Percentiles rank a stretch among this genome's conserved stretches.
phyloP scores from a whole-genome alignment of 2,329 filamentous ascomycete species.

The Aspergillus oerlinghausenensis region DNA sequence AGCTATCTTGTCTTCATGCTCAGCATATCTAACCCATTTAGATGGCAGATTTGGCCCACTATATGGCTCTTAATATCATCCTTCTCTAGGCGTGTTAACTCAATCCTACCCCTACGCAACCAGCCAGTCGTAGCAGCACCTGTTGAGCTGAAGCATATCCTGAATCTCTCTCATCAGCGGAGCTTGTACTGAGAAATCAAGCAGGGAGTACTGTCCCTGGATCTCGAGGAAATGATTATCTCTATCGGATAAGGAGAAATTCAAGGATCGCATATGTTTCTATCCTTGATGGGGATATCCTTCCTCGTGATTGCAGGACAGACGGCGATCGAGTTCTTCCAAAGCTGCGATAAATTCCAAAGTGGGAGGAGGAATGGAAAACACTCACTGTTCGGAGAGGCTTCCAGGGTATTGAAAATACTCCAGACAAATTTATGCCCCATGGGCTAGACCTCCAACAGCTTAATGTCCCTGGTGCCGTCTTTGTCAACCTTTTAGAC shows the following conservation, averaged over 20 bases:
- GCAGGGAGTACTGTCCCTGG: constrained; percentile 8
- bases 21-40: too few species aligned
- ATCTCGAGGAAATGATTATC: constrained; percentile 12
- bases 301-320: constrained; percentile 6
- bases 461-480: neutral
- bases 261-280: constrained; percentile 10
- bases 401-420: constrained; percentile 3
- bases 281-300: constrained; percentile 5
- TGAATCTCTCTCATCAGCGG: too few species aligned
- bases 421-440: constrained; percentile 2
- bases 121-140: too few species aligned
- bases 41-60: too few species aligned
- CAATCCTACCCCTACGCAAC: too few species aligned
- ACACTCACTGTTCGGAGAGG: constrained; percentile 7
- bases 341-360: constrained; percentile 6
- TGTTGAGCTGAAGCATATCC: too few species aligned
- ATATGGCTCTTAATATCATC: too few species aligned
- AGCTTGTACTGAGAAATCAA: neutral
- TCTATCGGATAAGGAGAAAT: constrained; percentile 9
- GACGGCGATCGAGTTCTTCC: constrained; percentile 4
- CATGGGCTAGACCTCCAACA: constrained; percentile 3
- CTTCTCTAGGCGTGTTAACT: too few species aligned
- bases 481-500: constrained; percentile 5
- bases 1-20: too few species aligned
- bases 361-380: constrained; percentile 11